Evolutionary conservation across 202 grass and related monocot genomes (phyloP), one percentile per base, ranked within the genome.

Genomic region (Digitaria exilis): DNA sequence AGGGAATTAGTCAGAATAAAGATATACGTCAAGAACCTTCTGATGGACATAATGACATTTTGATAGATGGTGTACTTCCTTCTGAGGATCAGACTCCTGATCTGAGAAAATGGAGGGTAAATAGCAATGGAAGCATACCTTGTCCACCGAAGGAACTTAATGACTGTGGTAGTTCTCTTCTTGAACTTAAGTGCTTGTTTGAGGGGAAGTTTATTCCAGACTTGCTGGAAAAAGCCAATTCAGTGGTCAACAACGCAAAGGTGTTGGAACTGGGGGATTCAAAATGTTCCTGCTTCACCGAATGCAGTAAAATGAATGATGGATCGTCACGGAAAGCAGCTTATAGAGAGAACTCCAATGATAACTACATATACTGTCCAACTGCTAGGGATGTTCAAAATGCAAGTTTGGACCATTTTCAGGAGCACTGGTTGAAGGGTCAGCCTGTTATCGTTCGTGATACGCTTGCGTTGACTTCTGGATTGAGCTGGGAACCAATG

Each of bases 401-500:
- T 31, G 85, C 62, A 70, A 37, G 51, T 48, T 59, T 98, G 65
- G 80, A 71, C 11, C 96, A 95, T 86, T 98, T 98, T 16, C 96
- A 98, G 85, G 89, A 88, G 80, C 93, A 98, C 25, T 98, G 96
- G 92, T 82, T 90, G 46, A 93, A 87, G 69, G 91, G 96, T 69
- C 64, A 98, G 35, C 96, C 96, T 42, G 93, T 96, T 21, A 87
- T 98, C 84, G 91, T 98, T 44, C 83, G 80, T 24, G 81, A 96
- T 21, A 88, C 90, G 0, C 92, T 98, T 88, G 83, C 71, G 1
- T 73, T 95, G 28, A 96, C 92, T n/a, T 94, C 91, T 69, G 96
- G 96, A 11, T 70, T 98, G 81, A 98, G 96, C 83, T 98, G 96
- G 96, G 96, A 98, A 62, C 96, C 93, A 9, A 93, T 96, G 91